Base-by-base conservation (phyloP, 2,329 filamentous ascomycete genomes). In the Nemania serpens region DNA sequence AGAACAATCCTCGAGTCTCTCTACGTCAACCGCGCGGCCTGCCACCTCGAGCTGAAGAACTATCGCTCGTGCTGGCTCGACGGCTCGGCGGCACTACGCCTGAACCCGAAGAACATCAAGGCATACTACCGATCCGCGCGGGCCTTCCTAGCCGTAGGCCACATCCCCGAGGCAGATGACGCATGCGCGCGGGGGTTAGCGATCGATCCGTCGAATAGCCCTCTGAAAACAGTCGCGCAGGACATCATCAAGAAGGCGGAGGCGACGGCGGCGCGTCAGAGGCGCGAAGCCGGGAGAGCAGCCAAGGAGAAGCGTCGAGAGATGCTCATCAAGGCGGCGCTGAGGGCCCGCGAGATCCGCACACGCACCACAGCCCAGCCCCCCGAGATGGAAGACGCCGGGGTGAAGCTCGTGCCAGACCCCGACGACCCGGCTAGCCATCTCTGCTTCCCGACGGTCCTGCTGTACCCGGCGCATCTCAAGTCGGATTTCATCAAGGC, bases 401-500 rank as follows among this genome's bases (percentile, higher is more conserved):
- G 75, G 7, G 81, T 97, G 47, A 77, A 81, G 56, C 84, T 98
- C 5, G 82, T 84, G 10, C 89, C 88, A 2, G 88, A 96, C 70
- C 84, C 90, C 17, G 79, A 91, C 25, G 90, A 95, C 66, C 86
- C 91, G 5, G 82, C 82, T 22, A 93, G 89, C 66, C 81, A 82
- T 0, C 81, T 99, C 1, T 81, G 81, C 2, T 91, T 97, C 70
- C 95, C 95, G 0, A 83, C 89, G 0, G 82, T 98, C 62, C 78
- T 99, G 57, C 81, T 99, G 58, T 99, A 99, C 75, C 94, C 95
- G 5, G 79, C 89, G 65, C 83, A 91, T 63, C 82, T 89, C 48
- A 88, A 98, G 79, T 90, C 87, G 1, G 95, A 99, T 75, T 95
- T 99, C 70, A 84, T 99, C 76, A 97, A 96, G 79, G 85, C 86